phyloP scores from a whole-genome alignment of 1,284 basidiomycete species.

The Coniferiporia weirii region DNA sequence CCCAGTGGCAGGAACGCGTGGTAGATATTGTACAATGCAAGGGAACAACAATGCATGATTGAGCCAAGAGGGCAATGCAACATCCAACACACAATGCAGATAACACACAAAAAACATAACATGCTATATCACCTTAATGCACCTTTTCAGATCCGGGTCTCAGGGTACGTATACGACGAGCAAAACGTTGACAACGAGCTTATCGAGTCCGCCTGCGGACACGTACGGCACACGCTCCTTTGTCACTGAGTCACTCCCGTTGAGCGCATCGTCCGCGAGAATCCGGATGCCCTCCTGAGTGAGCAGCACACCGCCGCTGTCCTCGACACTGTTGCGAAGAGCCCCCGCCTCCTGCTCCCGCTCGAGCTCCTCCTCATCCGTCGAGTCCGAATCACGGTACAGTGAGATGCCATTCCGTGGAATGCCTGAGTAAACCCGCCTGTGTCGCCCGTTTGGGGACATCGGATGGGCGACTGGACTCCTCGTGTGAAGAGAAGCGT shows the following conservation, averaged over 20 bases:
- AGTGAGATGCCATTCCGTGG: constrained; percentile 5
- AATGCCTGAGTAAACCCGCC: constrained; percentile 9
- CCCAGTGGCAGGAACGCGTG: not conserved
- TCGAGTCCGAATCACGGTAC: constrained; percentile 9
- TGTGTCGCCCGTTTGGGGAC: constrained; percentile 6
- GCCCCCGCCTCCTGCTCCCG: constrained; percentile 42
- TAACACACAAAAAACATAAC: not conserved
- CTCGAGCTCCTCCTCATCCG: constrained; percentile 22
- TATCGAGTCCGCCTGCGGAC: constrained; percentile 59
- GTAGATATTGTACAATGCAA: constrained; percentile 1
- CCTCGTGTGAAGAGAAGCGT: constrained; percentile 27
- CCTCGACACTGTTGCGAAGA: constrained; percentile 52
- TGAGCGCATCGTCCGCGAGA: constrained; percentile 48
- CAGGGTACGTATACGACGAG: constrained; percentile 61
- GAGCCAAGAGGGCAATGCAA: not conserved
- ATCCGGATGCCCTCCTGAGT: constrained; percentile 57
- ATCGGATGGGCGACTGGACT: constrained; percentile 23
- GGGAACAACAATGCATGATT: not conserved
- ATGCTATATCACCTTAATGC: not conserved
- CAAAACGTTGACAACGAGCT: constrained; percentile 66
- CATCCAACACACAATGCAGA: not conserved
- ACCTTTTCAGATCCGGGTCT: constrained; percentile 15
- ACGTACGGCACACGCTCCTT: constrained; percentile 69
- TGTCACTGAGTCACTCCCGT: constrained; percentile 39
- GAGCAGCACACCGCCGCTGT: constrained; percentile 61